These are phyloP conservation scores for Manihot esculenta DNA, from an alignment of 441 rosid genomes.

Conservation along the genomic window DNA sequence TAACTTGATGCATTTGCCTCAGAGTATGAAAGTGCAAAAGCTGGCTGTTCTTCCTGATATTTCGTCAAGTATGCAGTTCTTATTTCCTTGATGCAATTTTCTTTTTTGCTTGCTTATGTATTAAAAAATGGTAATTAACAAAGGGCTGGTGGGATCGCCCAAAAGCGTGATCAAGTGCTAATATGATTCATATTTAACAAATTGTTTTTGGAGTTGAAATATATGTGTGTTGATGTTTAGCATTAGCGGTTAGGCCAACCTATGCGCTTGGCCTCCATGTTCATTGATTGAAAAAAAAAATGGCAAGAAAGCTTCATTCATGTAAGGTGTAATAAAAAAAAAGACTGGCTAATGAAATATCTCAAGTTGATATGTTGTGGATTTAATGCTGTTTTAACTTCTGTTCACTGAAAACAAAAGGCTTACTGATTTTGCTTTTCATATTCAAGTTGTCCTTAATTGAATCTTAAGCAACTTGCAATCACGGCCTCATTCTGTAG, in stretches of 20 bases:
- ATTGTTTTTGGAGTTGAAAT: conserved; percentile 2
- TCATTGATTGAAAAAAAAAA: background rate
- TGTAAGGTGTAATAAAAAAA: background rate
- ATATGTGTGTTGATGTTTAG: background rate
- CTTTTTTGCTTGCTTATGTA: conserved; percentile 15
- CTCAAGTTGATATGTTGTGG: background rate
- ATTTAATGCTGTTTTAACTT: background rate
- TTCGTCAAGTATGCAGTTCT: conserved; percentile 52
- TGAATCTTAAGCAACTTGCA: conserved; percentile 20
- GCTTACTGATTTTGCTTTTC: background rate
- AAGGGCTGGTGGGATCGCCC: conserved; percentile 1
- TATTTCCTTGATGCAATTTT: conserved; percentile 2
- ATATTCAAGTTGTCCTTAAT: background rate
- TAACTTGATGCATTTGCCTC: conserved; percentile 53
- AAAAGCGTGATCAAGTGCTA: conserved; percentile 4
- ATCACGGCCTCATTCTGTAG: conserved; percentile 40
- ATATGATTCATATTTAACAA: background rate
- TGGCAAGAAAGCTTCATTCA: conserved; percentile 1
- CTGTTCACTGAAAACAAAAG: conserved; percentile 3
- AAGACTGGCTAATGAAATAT: background rate
- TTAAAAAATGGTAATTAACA: conserved; percentile 8
- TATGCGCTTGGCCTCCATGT: background rate
- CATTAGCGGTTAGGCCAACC: too few species aligned
- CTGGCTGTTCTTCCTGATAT: conserved; percentile 62
- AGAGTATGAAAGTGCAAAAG: conserved; percentile 61